Percentiles rank a stretch among this genome's conserved stretches.
Evolutionary conservation across 2,329 filamentous ascomycete genomes (phyloP).

Genomic region (Hymenotorrendiella dingleyae): DNA sequence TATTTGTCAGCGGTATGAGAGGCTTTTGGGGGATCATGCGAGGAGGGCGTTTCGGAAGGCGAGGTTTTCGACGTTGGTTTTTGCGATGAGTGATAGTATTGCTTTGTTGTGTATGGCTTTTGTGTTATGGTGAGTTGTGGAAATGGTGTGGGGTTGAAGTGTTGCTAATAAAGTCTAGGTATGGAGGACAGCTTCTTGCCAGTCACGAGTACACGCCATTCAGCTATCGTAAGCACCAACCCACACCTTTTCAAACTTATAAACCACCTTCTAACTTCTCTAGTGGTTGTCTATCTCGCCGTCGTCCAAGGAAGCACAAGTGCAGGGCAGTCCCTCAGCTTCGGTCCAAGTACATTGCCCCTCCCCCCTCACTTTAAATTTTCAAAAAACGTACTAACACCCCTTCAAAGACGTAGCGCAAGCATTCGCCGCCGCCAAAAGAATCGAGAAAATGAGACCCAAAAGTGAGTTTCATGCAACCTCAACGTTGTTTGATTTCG

Average conservation of each 20-base stretch:
- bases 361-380: neutral
- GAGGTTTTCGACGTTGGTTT: slow-evolving; percentile 41
- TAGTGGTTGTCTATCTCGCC: slow-evolving; percentile 46
- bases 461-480: neutral
- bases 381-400: slow-evolving; percentile 6
- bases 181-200: slow-evolving; percentile 37
- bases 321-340: slow-evolving; percentile 46
- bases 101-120: slow-evolving; percentile 53
- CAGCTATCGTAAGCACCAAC: slow-evolving; percentile 14
- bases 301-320: slow-evolving; percentile 45
- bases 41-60: slow-evolving; percentile 40
- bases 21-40: slow-evolving; percentile 40
- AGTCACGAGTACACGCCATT: slow-evolving; percentile 33
- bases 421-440: slow-evolving; percentile 50
- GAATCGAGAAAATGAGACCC: slow-evolving; percentile 42
- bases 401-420: slow-evolving; percentile 42
- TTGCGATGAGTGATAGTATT: slow-evolving; percentile 48
- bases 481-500: slow-evolving; percentile 1
- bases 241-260: slow-evolving; percentile 44
- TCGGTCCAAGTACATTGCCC: slow-evolving; percentile 34
- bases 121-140: slow-evolving; percentile 43
- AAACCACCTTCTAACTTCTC: slow-evolving; percentile 44
- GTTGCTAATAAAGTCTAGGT: slow-evolving; percentile 19
- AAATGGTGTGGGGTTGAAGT: no score
- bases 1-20: slow-evolving; percentile 44